Conservation (phyloP, 129 eudicot genomes). For the carrot (Daucus carota) region DH1_v3.0 NC_030386.2:27691501-27692000, state of each 20-base stretch:
- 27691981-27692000: slow-evolving; percentile 49
- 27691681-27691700: slow-evolving; percentile 71
- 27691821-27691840: slow-evolving; percentile 81
- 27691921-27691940: slow-evolving; percentile 78
- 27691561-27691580: slow-evolving; percentile 12
- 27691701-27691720: slow-evolving; percentile 46
- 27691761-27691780: slow-evolving; percentile 44
- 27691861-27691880: slow-evolving; percentile 81
- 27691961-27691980: slow-evolving; percentile 51
- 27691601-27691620: slow-evolving; percentile 31
- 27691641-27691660: slow-evolving; percentile 59
- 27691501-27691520: slow-evolving; percentile 38
- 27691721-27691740: slow-evolving; percentile 43
- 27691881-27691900: slow-evolving; percentile 95
- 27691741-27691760: slow-evolving; percentile 50
- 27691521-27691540: slow-evolving; percentile 49
- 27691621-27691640: slow-evolving; percentile 27
- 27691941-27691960: slow-evolving; percentile 69
- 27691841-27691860: slow-evolving; percentile 86
- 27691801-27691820: slow-evolving; percentile 58
- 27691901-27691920: slow-evolving; percentile 96
- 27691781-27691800: slow-evolving; percentile 83
- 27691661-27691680: slow-evolving; percentile 84
- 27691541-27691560: slow-evolving; percentile 37
- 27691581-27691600: slow-evolving; percentile 15